phyloP scores from a whole-genome alignment of 2,329 filamentous ascomycete genomes.

The Pseudopithomyces chartarum region DNA sequence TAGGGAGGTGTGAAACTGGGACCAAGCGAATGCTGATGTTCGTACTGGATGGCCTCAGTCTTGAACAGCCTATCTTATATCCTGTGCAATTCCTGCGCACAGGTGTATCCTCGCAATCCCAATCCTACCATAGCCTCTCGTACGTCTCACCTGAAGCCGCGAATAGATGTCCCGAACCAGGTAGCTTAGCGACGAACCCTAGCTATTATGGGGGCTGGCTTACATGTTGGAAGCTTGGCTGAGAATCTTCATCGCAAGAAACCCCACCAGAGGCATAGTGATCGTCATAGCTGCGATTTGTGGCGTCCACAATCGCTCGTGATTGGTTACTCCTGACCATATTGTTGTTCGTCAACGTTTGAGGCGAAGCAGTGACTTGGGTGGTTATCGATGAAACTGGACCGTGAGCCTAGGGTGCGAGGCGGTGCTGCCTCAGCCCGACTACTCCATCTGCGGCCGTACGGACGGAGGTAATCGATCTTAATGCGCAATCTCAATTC shows the following conservation, averaged over 20 bases:
- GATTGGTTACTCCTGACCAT: background rate
- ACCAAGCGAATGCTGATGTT: background rate
- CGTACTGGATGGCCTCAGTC: background rate
- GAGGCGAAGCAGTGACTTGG: constrained; percentile 2
- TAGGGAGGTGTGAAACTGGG: background rate
- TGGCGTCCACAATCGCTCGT: background rate
- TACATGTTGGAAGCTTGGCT: constrained; percentile 4
- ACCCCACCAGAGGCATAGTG: background rate
- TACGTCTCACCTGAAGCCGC: background rate
- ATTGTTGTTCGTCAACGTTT: background rate
- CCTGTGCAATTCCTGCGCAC: background rate
- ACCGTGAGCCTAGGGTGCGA: background rate
- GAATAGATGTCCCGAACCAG: background rate
- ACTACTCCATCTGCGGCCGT: background rate
- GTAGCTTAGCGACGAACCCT: background rate
- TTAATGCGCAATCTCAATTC: background rate
- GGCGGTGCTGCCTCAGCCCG: constrained; percentile 1
- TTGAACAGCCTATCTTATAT: background rate
- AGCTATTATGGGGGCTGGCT: background rate
- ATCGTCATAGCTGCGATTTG: background rate
- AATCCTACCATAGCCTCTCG: background rate
- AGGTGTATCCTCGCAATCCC: background rate
- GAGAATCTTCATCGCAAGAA: background rate
- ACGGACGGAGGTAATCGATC: background rate
- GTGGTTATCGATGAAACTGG: no score